These are phyloP conservation scores for Fallopia convolvulus DNA, from an alignment of 148 eudicot genomes.

Conservation along the genomic window DNA sequence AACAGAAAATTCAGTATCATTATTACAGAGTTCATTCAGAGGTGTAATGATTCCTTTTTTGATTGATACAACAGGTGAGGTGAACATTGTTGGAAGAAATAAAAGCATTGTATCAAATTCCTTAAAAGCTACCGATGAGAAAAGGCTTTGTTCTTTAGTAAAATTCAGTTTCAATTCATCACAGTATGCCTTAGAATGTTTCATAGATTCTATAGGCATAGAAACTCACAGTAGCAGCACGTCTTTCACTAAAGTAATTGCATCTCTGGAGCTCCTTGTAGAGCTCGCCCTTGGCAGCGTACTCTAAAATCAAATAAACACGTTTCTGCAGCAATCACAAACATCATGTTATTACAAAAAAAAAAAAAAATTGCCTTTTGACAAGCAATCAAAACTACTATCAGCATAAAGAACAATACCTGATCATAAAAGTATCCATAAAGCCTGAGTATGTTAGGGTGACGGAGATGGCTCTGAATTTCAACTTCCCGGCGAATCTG, in stretches of 20 bases:
- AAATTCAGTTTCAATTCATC: neutral
- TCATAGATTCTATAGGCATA: neutral
- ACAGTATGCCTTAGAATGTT: neutral
- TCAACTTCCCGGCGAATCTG: slow-evolving; percentile 98
- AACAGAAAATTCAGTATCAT: too few species aligned
- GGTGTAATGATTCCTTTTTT: too few species aligned
- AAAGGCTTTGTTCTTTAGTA: neutral
- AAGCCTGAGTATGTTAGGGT: slow-evolving; percentile 83
- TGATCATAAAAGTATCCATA: slow-evolving; percentile 98
- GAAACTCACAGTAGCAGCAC: slow-evolving; percentile 80
- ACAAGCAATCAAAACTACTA: neutral
- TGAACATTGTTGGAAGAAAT: too few species aligned
- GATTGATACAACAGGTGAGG: too few species aligned
- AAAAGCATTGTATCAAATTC: too few species aligned
- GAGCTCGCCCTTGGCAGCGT: slow-evolving; percentile 96
- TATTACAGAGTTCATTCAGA: neutral
- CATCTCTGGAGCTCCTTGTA: slow-evolving; percentile 94
- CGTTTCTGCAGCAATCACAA: slow-evolving; percentile 57
- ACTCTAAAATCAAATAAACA: slow-evolving; percentile 87
- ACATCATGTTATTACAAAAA: neutral
- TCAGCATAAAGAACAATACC: slow-evolving; percentile 27
- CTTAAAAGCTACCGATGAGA: too few species aligned
- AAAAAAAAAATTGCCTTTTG: neutral
- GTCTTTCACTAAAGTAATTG: slow-evolving; percentile 84
- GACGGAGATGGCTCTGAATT: slow-evolving; percentile 96